Percentiles rank a stretch among this genome's conserved stretches.
Conservation (phyloP, 345 rosid genomes). For the Triadica sebifera region DNA sequence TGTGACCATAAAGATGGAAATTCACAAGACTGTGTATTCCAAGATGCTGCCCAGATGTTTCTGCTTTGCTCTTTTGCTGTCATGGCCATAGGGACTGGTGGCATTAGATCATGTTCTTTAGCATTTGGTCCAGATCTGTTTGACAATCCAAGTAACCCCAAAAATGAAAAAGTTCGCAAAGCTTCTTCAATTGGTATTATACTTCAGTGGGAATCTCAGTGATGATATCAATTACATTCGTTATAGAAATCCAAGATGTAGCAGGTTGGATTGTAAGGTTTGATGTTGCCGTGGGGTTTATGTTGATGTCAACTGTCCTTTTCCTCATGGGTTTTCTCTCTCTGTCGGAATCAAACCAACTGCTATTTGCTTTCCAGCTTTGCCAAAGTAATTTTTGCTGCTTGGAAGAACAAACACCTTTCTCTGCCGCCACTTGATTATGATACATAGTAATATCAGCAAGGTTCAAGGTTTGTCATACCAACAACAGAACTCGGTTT, state of each 20-base stretch:
- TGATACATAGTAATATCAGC: conserved; percentile 23
- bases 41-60: conserved; percentile 29
- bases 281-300: conserved; percentile 47
- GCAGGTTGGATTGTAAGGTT: conserved; percentile 54
- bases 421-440: conserved; percentile 27
- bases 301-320: conserved; percentile 32
- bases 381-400: conserved; percentile 34
- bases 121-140: conserved; percentile 62
- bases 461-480: conserved; percentile 31
- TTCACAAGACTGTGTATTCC: conserved; percentile 13
- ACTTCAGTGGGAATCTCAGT: conserved; percentile 44
- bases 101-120: conserved; percentile 48
- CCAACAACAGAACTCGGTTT: conserved; percentile 40
- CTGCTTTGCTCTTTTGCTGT: conserved; percentile 36
- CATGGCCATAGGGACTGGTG: conserved; percentile 51
- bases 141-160: conserved; percentile 40
- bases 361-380: conserved; percentile 42
- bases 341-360: conserved; percentile 40
- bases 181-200: conserved; percentile 59
- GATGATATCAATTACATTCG: conserved; percentile 32
- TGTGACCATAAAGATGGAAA: conserved; percentile 22
- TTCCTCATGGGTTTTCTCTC: conserved; percentile 38
- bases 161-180: conserved; percentile 36
- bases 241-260: conserved; percentile 43
- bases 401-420: conserved; percentile 39